Percentiles rank a stretch among this genome's conserved stretches.
phyloP scores from a whole-genome alignment of 805 yeast genomes.

The Candida sakaeoensis region DNA sequence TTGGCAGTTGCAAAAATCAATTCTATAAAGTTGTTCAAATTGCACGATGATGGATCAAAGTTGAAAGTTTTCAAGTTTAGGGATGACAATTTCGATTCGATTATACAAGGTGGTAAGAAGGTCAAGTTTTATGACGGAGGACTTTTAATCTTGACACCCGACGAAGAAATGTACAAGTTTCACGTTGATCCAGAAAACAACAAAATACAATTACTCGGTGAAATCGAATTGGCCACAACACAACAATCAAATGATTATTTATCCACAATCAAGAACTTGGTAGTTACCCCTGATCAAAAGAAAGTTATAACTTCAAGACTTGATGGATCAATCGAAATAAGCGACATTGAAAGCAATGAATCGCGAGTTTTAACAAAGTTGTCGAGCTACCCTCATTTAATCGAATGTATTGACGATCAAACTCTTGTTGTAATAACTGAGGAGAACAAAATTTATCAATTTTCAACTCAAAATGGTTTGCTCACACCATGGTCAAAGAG shows the following conservation, averaged over 20 bases:
- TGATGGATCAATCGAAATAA: constrained; percentile 61
- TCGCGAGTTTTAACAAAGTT: constrained; percentile 52
- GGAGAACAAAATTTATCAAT: constrained; percentile 74
- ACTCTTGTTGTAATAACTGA: constrained; percentile 65
- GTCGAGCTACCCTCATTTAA: constrained; percentile 55
- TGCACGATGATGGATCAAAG: constrained; percentile 44
- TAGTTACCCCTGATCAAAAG: constrained; percentile 42
- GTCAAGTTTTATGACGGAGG: constrained; percentile 45
- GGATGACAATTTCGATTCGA: constrained; percentile 35
- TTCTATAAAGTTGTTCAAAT: constrained; percentile 63
- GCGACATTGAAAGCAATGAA: constrained; percentile 21
- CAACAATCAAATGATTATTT: constrained; percentile 34
- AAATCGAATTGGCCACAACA: constrained; percentile 31
- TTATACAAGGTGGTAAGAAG: constrained; percentile 54
- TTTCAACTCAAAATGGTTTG: constrained; percentile 40
- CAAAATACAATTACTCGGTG: constrained; percentile 37
- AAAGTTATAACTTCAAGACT: constrained; percentile 56
- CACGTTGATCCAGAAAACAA: constrained; percentile 30
- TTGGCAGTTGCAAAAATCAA: constrained; percentile 71
- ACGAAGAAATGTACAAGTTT: constrained; percentile 55
- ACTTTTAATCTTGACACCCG: constrained; percentile 52
- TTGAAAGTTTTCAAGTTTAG: constrained; percentile 52
- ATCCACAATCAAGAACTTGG: constrained; percentile 46
- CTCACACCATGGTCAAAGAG: constrained; percentile 76
- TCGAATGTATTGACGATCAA: constrained; percentile 49